phyloP scores from a whole-genome alignment of 2,329 filamentous ascomycete species.

The Alternaria viburni region DNA sequence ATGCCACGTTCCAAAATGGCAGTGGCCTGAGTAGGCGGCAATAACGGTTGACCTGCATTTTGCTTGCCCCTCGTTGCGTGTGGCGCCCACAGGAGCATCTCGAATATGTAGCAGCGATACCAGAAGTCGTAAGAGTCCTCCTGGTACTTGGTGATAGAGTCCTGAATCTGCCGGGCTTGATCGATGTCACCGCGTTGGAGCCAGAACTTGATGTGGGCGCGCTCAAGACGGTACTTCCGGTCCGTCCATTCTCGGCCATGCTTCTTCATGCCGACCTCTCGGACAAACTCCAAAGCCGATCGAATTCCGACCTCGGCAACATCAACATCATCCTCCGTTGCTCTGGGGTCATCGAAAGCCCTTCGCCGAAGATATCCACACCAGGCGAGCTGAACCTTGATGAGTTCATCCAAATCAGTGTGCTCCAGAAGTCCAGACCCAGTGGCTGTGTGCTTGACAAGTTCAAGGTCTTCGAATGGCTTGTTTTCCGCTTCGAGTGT shows the following conservation, averaged over 20 bases:
- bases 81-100: constrained; percentile 74
- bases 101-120: constrained; percentile 90
- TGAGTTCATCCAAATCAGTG: constrained; percentile 83
- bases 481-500: constrained; percentile 79
- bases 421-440: constrained; percentile 83
- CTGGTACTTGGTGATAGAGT: constrained; percentile 71
- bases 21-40: constrained; percentile 75
- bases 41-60: constrained; percentile 55
- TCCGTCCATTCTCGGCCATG: constrained; percentile 81
- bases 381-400: constrained; percentile 93
- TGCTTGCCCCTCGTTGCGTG: constrained; percentile 59
- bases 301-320: constrained; percentile 88
- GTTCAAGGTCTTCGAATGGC: constrained; percentile 80
- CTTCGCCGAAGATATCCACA: constrained; percentile 89
- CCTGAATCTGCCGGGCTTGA: constrained; percentile 79
- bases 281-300: constrained; percentile 84
- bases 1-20: constrained; percentile 76
- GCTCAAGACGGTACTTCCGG: constrained; percentile 84
- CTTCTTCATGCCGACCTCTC: constrained; percentile 76
- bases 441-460: constrained; percentile 91
- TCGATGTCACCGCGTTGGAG: constrained; percentile 81
- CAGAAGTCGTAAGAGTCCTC: constrained; percentile 90
- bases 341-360: constrained; percentile 74
- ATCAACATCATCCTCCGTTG: constrained; percentile 78
- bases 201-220: constrained; percentile 89